Evolutionary conservation across 2,329 filamentous ascomycete genomes (phyloP).

Genomic region (Nothophoma quercina): DNA sequence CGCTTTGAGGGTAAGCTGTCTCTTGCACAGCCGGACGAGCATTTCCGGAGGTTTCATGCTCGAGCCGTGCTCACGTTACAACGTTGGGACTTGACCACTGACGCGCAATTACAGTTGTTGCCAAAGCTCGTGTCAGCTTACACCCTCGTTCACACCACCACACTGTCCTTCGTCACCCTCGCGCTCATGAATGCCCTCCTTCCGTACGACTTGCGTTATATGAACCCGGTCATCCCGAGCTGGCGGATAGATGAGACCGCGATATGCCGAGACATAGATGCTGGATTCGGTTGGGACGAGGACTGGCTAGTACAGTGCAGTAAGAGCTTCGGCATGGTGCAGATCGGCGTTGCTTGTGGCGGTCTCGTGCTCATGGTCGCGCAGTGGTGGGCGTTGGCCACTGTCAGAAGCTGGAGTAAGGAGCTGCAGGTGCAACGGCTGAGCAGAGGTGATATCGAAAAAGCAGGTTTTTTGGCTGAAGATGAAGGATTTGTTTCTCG

Average conservation of each 20-base stretch:
- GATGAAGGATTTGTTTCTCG: conserved; percentile 1
- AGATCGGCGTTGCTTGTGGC: conserved; percentile 30
- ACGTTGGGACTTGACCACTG: conserved; percentile 16
- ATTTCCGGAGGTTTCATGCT: neutral
- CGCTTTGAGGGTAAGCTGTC: conserved; percentile 51
- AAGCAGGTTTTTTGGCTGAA: conserved; percentile 15
- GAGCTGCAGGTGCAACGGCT: conserved; percentile 16
- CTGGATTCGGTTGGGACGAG: conserved; percentile 38
- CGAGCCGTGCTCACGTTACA: neutral
- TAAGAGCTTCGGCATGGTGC: conserved; percentile 32
- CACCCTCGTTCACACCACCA: conserved; percentile 34
- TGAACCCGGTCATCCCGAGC: conserved; percentile 33
- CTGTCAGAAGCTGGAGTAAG: conserved; percentile 39
- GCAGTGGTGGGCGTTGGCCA: conserved; percentile 46
- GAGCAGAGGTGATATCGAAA: conserved; percentile 24
- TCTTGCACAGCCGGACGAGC: conserved; percentile 2
- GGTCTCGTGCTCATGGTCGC: conserved; percentile 37
- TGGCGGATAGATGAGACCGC: conserved; percentile 30
- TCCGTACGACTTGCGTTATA: conserved; percentile 27
- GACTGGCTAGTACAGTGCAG: conserved; percentile 41
- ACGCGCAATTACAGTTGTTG: conserved; percentile 28
- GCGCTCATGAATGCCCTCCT: conserved; percentile 35
- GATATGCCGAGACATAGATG: conserved; percentile 39
- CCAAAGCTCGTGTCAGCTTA: conserved; percentile 37
- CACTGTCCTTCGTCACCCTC: conserved; percentile 38